These are phyloP conservation scores for Ganoderma sinense DNA, from an alignment of 1,284 basidiomycete species.

Conservation along the genomic window DNA sequence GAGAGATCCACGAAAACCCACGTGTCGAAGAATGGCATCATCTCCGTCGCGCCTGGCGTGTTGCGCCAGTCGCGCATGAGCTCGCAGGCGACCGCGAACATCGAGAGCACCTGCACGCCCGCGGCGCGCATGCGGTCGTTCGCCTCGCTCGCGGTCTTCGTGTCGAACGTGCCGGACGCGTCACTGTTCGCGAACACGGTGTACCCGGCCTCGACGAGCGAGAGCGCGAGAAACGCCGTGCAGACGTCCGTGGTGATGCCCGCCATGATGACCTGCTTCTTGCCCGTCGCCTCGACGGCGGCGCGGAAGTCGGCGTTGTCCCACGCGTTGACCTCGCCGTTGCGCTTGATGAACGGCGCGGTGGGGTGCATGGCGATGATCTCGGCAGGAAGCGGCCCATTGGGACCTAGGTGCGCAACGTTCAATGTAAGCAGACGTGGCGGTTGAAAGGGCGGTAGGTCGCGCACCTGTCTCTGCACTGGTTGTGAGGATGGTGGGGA, in stretches of 20 bases:
- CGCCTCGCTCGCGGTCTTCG: constrained; percentile 50
- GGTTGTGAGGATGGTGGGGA: constrained; percentile 54
- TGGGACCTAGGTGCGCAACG: constrained; percentile 44
- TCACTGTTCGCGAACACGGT: constrained; percentile 55
- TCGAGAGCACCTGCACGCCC: constrained; percentile 51
- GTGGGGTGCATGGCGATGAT: constrained; percentile 52
- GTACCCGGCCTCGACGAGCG: constrained; percentile 51
- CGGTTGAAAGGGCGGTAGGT: background rate
- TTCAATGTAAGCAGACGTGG: too few species aligned
- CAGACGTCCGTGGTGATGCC: constrained; percentile 59
- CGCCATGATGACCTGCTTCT: constrained; percentile 55
- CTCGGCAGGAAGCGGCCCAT: constrained; percentile 53
- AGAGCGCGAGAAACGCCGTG: constrained; percentile 54
- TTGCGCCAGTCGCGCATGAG: constrained; percentile 57
- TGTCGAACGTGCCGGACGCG: constrained; percentile 50
- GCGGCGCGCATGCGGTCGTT: constrained; percentile 55
- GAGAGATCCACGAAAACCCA: constrained; percentile 35
- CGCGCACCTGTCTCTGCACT: constrained; percentile 49
- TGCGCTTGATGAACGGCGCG: constrained; percentile 51
- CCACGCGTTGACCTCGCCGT: constrained; percentile 59
- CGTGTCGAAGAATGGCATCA: constrained; percentile 53
- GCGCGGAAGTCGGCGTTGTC: constrained; percentile 54
- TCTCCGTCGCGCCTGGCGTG: constrained; percentile 47
- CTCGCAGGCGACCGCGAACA: constrained; percentile 51
- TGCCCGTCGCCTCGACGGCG: constrained; percentile 55